phyloP scores from a whole-genome alignment of 202 grass and related monocot genomes.

The Setaria italica region DNA sequence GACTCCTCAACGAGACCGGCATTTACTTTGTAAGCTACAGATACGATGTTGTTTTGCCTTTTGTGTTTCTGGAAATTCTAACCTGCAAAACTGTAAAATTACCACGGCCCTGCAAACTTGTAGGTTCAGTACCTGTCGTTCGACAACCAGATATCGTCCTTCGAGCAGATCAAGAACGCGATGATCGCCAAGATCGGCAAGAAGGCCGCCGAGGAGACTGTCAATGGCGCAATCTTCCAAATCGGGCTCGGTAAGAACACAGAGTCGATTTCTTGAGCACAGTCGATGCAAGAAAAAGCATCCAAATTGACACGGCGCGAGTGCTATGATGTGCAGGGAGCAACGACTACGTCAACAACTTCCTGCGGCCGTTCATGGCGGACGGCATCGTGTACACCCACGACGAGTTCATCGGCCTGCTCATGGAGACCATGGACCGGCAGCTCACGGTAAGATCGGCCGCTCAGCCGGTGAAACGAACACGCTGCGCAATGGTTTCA shows the following conservation, averaged over 20 bases:
- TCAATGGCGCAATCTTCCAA: conserved; percentile 76
- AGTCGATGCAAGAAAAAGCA: neutral
- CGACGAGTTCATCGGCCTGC: conserved; percentile 74
- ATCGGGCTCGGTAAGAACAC: conserved; percentile 66
- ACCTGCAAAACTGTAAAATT: neutral
- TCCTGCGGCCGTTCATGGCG: conserved; percentile 85
- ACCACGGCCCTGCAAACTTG: neutral
- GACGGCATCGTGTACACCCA: conserved; percentile 82
- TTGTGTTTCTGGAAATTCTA: neutral
- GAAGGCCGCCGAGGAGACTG: conserved; percentile 63
- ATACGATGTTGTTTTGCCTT: neutral
- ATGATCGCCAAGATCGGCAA: conserved; percentile 79
- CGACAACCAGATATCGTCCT: conserved; percentile 83
- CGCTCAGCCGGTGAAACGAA: neutral
- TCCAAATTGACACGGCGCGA: neutral
- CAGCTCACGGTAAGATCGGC: conserved; percentile 63
- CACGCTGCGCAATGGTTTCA: neutral
- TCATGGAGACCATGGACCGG: conserved; percentile 60
- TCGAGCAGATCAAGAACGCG: conserved; percentile 67
- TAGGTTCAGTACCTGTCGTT: conserved; percentile 95
- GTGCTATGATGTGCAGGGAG: conserved; percentile 58
- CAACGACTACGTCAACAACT: conserved; percentile 99
- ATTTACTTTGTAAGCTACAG: conserved; percentile 75
- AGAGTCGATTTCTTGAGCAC: neutral
- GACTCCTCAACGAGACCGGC: conserved; percentile 96